phyloP scores from a whole-genome alignment of 331 rosid species.

The Saraca asoca region DNA sequence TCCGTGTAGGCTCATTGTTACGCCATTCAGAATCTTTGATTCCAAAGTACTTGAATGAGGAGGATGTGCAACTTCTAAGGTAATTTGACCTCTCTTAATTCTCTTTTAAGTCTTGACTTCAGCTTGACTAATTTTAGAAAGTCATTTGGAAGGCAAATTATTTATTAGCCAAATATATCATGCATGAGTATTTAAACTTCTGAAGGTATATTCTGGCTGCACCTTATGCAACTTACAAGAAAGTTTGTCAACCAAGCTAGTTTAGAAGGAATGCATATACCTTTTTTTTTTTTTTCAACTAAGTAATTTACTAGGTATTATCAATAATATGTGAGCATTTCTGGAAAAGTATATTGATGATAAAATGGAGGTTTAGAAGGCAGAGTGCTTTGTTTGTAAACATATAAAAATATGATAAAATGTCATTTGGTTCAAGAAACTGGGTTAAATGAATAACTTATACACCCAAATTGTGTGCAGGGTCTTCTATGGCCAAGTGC shows the following conservation, averaged over 20 bases:
- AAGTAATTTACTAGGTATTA: background rate
- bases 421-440: constrained; percentile 9
- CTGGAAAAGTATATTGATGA: background rate
- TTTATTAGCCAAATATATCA: background rate
- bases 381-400: background rate
- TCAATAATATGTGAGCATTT: background rate
- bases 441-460: constrained; percentile 19
- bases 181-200: background rate
- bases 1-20: constrained; percentile 79
- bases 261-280: constrained; percentile 5
- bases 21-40: constrained; percentile 91
- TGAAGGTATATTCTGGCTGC: constrained; percentile 17
- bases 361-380: no score
- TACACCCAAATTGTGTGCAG: constrained; percentile 46
- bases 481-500: constrained; percentile 70
- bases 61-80: constrained; percentile 93
- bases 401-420: background rate
- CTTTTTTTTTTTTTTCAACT: background rate
- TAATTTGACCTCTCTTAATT: constrained; percentile 37
- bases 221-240: constrained; percentile 16
- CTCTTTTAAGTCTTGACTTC: constrained; percentile 15
- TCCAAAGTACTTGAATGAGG: constrained; percentile 75
- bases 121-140: constrained; percentile 25
- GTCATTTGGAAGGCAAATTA: constrained; percentile 11
- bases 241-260: background rate